Evolutionary conservation across 1,139 yeast genomes (phyloP), one percentile per base, ranked within the genome.

Genomic region (Yamadazyma mexicana): DNA sequence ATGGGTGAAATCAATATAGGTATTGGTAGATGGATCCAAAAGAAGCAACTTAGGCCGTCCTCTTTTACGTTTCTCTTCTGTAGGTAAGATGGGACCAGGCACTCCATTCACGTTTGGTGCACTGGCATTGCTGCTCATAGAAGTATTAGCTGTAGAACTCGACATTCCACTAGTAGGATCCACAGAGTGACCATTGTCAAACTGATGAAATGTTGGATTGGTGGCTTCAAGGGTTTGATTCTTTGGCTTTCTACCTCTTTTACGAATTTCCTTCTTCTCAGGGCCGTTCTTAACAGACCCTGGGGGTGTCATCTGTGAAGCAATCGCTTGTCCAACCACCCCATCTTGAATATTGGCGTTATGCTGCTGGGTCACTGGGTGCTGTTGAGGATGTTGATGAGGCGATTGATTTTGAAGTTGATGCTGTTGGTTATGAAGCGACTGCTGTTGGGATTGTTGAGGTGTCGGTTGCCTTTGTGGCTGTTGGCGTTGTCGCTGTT

Each of bases 1-100:
- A 49, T 72, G 75, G 14, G 63, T 58, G 17, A 73, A 67, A 48
- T 70, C 75, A 40, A 71, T 69, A 48, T 66, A 69, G 38, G 64
- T 63, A 45, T 71, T 71, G 9, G 71, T 58, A 12, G 68, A 42
- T 0, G 75, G 73, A 47, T 72, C 77, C 39, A 67, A 60, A 30
- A 72, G 61, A 28, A 69, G 58, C 44, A 71, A 66, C 51, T 61
- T 69, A 14, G 78, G 77, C 33, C 77, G 61, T 3, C 78, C 78
- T 41, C 77, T 54, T 46, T 64, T 66, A 49, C 66, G 65, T 52
- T 68, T 69, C 14, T 52, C 51, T 17, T 32, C 29, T 17, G 49
- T 10, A 12, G 40, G 34, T 18, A 35, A 32, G 17, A 41, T 40
- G 11, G 45, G 45, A 22, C 15, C 16, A 30, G 22, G 16, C 9